A percentile compares a stretch with the other conserved stretches of the same genome.
Conservation (phyloP, 78 protist species). For the Planoprotostelium fungivorum region DNA sequence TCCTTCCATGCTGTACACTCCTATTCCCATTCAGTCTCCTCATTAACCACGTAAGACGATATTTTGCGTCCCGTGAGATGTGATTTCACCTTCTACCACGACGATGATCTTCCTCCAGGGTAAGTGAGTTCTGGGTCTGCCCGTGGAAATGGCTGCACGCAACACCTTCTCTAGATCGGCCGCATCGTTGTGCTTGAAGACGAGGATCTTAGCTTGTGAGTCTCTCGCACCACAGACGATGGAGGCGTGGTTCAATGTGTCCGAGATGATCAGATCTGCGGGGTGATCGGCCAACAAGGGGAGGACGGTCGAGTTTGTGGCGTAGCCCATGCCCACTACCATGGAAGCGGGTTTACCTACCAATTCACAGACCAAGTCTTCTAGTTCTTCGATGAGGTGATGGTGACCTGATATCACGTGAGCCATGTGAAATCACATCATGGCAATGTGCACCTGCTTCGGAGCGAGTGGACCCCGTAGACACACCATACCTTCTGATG, state of each 20-base stretch:
- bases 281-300: constrained; percentile 72
- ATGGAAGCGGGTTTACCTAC: constrained; percentile 86
- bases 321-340: constrained; percentile 97
- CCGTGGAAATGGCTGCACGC: constrained; percentile 62
- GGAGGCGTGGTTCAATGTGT: constrained; percentile 93
- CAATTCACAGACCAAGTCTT: constrained; percentile 80
- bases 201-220: constrained; percentile 79
- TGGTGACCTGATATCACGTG: neutral
- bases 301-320: constrained; percentile 94
- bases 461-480: constrained; percentile 8
- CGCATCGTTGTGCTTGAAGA: constrained; percentile 92
- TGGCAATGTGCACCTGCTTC: constrained; percentile 20
- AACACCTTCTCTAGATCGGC: constrained; percentile 77
- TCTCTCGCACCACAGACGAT: constrained; percentile 87
- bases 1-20: constrained; percentile 98
- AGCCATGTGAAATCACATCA: neutral
- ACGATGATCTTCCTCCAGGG: constrained; percentile 93
- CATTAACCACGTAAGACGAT: neutral
- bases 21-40: neutral
- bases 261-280: constrained; percentile 87
- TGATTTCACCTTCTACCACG: constrained; percentile 93
- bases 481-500: constrained; percentile 39
- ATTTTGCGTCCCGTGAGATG: too few species aligned
- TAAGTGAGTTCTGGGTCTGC: constrained; percentile 88
- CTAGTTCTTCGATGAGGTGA: neutral